Evolutionary conservation across 1,284 basidiomycete species (phyloP), one percentile per base, ranked within the genome.

Genomic region (Fomitopsis schrenkii): DNA sequence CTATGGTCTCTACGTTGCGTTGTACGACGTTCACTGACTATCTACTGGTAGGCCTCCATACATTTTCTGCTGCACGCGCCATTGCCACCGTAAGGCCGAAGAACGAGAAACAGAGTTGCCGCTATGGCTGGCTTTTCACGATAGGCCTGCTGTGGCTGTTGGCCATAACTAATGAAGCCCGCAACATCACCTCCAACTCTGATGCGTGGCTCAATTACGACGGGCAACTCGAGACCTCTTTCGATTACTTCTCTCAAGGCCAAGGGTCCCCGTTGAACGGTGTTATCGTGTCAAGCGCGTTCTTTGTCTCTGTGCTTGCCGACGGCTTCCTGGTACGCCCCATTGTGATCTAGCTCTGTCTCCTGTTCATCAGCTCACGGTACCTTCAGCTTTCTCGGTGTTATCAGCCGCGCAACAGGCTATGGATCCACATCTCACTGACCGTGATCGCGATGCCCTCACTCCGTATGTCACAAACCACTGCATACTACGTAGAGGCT

Each of bases 171-270:
- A 62, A 58, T 44, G 59, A 59, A 15, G 55, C 52, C 28, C 38
- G 57, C 42, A 55, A 44, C 44, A 58, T 59, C 33, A 46, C 28
- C 58, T 62, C 56, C 58, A 59, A 62, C 6, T 65, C 73, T 57
- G 56, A 73, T 3, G 68, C 64, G 53, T 78, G 71, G 60, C 68
- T 78, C 55, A 66, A 77, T 19, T 71, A 77, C 57, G 70, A 77
- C 54, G 56, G 68, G 40, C 75, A 66, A 45, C 70, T 67, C n/a
- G 71, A 71, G 7, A 68, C 72, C 8, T 22, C 22, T 22, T 60
- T 62, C 12, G 65, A 59, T 3, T 73, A 67, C 55, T 44, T 58
- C 2, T 33, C 59, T 0, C 55, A 59, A 17, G 52, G 61, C 36
- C 70, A 67, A 44, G 54, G 57, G 17, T 58, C 59, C 12, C 59